These are phyloP conservation scores for Hyaloscypha finlandica DNA, from an alignment of 495 filamentous ascomycete species.

Conservation along the genomic window DNA sequence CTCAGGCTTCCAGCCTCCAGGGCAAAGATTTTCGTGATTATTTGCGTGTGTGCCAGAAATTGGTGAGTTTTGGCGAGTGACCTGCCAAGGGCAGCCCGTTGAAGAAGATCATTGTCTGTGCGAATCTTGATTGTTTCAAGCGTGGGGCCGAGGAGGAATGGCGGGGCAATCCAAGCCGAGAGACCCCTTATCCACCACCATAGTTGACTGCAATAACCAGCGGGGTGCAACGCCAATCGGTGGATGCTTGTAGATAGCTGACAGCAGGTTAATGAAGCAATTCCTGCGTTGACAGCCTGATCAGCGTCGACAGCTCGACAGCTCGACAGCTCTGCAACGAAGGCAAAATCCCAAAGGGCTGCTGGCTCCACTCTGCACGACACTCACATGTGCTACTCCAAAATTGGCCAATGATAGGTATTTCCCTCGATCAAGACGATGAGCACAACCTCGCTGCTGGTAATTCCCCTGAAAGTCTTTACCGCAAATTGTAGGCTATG, in stretches of 20 bases:
- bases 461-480: constrained; percentile 2
- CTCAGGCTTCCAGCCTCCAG: not conserved
- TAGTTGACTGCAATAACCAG: no score
- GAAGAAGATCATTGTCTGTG: constrained; percentile 11
- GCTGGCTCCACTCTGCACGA: not conserved
- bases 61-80: not conserved
- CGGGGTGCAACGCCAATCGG: not conserved
- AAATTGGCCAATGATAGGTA: not conserved
- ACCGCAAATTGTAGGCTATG: not conserved
- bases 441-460: not conserved
- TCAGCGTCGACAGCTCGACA: not conserved
- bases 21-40: not conserved
- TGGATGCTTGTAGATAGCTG: not conserved
- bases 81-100: not conserved
- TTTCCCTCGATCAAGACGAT: not conserved
- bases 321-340: not conserved
- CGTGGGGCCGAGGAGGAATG: not conserved
- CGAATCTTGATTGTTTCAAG: constrained; percentile 16
- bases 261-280: not conserved
- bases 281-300: not conserved
- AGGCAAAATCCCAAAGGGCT: not conserved
- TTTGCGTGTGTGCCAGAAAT: not conserved
- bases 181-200: not conserved
- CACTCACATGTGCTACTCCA: not conserved
- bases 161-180: not conserved